Evolutionary conservation across 2,329 filamentous ascomycete species (phyloP).

Genomic region (Paecilomyces dactylethromorphus): DNA sequence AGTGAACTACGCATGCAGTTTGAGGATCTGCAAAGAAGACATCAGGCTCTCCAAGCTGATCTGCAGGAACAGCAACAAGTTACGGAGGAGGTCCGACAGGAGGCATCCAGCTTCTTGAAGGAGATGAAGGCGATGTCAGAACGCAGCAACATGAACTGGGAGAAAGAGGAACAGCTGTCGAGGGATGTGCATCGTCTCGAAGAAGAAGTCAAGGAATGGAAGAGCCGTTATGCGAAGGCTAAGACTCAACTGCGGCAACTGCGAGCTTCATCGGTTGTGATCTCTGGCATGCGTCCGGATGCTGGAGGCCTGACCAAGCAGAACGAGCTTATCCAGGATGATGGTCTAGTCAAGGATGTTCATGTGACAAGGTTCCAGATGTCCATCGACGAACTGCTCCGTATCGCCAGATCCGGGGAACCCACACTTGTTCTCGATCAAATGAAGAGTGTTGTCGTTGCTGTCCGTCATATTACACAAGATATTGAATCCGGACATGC

Average conservation of each 20-base stretch:
- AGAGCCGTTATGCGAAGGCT: constrained; percentile 75
- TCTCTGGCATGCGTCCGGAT: constrained; percentile 45
- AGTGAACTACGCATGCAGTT: constrained; percentile 56
- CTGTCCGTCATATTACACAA: constrained; percentile 76
- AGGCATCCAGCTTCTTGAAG: constrained; percentile 73
- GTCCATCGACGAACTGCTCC: constrained; percentile 82
- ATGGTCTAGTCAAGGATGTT: constrained; percentile 80
- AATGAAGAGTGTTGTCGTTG: constrained; percentile 79
- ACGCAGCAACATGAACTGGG: constrained; percentile 69
- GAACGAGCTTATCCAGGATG: constrained; percentile 62
- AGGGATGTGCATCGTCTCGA: constrained; percentile 71
- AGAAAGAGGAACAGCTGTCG: constrained; percentile 73
- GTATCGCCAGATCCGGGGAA: constrained; percentile 65
- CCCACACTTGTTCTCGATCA: constrained; percentile 70
- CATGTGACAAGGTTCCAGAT: constrained; percentile 95
- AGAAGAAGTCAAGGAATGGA: constrained; percentile 81
- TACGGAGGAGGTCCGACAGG: constrained; percentile 77
- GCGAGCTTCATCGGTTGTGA: constrained; percentile 70
- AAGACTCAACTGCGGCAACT: constrained; percentile 82
- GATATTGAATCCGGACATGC: constrained; percentile 61
- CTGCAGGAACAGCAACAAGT: constrained; percentile 70
- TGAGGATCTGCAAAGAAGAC: constrained; percentile 50
- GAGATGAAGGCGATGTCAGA: constrained; percentile 87
- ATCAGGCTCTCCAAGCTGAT: constrained; percentile 60
- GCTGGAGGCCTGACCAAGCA: constrained; percentile 54